Evolutionary conservation across 139 green algal genomes (phyloP), one percentile per base, ranked within the genome.

Genomic region (Dunaliella primolecta): DNA sequence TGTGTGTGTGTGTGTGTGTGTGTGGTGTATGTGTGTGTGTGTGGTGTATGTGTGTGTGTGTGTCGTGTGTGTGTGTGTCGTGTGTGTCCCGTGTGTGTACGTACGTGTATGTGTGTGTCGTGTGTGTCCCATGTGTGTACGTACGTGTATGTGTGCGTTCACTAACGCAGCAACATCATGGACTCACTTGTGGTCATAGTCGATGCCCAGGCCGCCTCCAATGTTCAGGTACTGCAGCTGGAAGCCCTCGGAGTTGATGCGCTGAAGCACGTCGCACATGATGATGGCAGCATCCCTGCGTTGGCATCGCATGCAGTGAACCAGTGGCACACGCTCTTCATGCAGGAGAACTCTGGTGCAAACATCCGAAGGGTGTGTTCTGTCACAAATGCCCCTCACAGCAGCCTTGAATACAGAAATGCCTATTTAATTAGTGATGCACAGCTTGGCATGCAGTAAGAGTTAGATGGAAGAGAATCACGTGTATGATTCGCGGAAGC

Each of bases 221-320:
- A 99, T 98, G 93, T 99, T 98, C 30, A 99, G 91, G 90, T 98
- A 98, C 85, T 94, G 84, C 34, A 97, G 87, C 79, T 97, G 81
- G 91, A 99, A 99, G 81, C 97, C 97, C 89, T 98, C 90, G 1
- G 82, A 91, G 30, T 95, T 90, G 84, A 99, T 99, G 82, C 94
- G 78, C 57, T 94, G 90, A 81, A 98, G 86, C 83, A 98, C 98
- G 27, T 95, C 92, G 31, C 94, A 95, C 97, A 99, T 99, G 86
- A 99, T 94, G 37, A 92, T 78, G 0, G 97, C 93, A 34, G 97
- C 97, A 86, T 99, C 97, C 24, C 89, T 82, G 78, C 35, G 46
- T 64, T n/a, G n/a, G n/a, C n/a, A n/a, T n/a, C n/a, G n/a, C n/a
- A n/a, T n/a, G n/a, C n/a, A n/a, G n/a, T n/a, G n/a, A n/a, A n/a